Conservation (phyloP, 768 basidiomycete species). For the Naganishia kalamii region DNA sequence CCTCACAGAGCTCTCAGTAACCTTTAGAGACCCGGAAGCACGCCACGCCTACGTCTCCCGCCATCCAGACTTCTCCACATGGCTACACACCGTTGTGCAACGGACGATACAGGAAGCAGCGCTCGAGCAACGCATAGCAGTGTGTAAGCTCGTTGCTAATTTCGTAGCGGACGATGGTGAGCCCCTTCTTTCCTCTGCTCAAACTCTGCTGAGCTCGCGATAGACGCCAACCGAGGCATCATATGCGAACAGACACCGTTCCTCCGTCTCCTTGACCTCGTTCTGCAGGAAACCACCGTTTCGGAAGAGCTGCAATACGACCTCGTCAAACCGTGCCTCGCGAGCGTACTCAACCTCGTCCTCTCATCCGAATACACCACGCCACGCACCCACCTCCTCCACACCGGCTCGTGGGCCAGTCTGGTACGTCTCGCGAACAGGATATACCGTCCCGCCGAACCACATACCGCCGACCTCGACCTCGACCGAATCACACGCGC, state of each 20-base stretch:
- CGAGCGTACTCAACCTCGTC: not conserved
- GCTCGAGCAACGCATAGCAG: not conserved
- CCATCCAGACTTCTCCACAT: not conserved
- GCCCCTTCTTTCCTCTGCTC: not conserved
- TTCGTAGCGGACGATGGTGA: constrained; percentile 4
- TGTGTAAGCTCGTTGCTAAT: not conserved
- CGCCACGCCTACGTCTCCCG: not conserved
- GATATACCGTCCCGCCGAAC: not conserved
- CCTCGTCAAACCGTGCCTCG: not conserved
- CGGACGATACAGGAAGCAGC: not conserved
- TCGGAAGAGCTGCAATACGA: not conserved
- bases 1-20: not conserved
- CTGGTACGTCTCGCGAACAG: not conserved
- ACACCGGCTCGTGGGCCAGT: not conserved
- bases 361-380: not conserved
- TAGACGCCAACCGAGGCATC: not conserved
- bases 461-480: not conserved
- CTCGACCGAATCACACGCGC: not conserved
- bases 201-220: not conserved
- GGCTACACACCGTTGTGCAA: not conserved
- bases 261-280: not conserved
- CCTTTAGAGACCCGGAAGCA: not conserved
- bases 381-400: not conserved
- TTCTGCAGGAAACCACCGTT: not conserved
- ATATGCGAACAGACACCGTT: not conserved